Evolutionary conservation across 768 basidiomycete species (phyloP).

Genomic region (Boletus eberwhitei): DNA sequence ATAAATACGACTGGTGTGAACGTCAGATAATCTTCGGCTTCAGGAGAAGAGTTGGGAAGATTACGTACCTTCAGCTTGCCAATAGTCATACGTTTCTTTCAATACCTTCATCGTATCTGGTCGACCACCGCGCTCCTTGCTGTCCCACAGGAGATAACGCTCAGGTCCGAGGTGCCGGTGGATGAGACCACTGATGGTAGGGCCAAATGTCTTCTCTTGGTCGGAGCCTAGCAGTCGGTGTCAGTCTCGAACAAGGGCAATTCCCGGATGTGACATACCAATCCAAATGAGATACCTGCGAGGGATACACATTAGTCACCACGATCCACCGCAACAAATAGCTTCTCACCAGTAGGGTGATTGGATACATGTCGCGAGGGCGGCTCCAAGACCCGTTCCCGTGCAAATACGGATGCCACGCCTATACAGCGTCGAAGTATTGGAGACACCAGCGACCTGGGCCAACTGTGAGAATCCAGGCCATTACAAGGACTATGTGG

Average conservation of each 20-base stretch:
- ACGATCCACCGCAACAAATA: background rate
- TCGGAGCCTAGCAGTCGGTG: constrained; percentile 54
- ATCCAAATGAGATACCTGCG: constrained; percentile 79
- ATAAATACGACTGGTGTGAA: constrained; percentile 62
- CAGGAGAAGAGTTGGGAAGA: background rate
- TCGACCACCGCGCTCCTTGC: constrained; percentile 67
- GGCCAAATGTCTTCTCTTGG: constrained; percentile 82
- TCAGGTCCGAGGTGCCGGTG: constrained; percentile 69
- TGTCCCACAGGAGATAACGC: constrained; percentile 75
- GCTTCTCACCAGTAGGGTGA: constrained; percentile 60
- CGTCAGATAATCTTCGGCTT: background rate
- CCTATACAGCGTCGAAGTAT: constrained; percentile 75
- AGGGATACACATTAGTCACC: background rate
- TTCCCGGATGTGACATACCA: constrained; percentile 34
- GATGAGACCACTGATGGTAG: constrained; percentile 73
- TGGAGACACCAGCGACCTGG: constrained; percentile 78
- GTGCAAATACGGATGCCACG: constrained; percentile 81
- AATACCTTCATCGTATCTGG: constrained; percentile 77
- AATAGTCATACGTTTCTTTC: constrained; percentile 62
- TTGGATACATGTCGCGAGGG: constrained; percentile 75
- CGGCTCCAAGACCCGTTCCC: constrained; percentile 78
- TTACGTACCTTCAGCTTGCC: constrained; percentile 63
- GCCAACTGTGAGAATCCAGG: constrained; percentile 2
- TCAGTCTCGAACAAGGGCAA: constrained; percentile 8
- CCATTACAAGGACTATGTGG: background rate